phyloP scores from a whole-genome alignment of 1,139 yeast species.

The Geotrichum phurueaensis region DNA sequence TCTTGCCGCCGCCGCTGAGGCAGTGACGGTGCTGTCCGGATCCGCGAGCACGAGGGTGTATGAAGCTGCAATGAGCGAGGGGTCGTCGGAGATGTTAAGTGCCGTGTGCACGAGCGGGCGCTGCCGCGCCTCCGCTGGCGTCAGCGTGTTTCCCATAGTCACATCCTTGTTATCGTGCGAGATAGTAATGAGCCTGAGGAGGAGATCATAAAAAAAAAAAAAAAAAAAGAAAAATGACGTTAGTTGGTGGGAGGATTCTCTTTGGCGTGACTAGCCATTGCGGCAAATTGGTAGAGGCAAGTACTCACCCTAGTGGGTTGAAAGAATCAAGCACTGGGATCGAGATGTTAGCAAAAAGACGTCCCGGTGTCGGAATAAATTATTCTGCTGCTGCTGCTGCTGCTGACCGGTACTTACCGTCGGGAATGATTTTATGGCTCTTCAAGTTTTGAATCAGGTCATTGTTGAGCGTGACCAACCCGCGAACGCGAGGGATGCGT shows the following conservation, averaged over 20 bases:
- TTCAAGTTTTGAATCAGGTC: conserved; percentile 55
- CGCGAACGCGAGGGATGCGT: neutral
- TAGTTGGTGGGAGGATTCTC: neutral
- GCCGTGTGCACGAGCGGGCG: conserved; percentile 64
- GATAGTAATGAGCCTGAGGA: conserved; percentile 37
- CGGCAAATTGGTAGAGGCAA: conserved; percentile 17
- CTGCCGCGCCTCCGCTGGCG: conserved; percentile 58
- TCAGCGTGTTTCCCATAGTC: conserved; percentile 70
- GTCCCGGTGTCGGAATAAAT: neutral
- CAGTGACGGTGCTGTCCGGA: conserved; percentile 52
- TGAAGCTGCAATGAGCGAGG: conserved; percentile 39
- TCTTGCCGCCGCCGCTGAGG: conserved; percentile 48
- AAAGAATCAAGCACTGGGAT: conserved; percentile 33
- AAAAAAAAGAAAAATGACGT: conserved; percentile 1
- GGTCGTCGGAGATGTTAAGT: conserved; percentile 39
- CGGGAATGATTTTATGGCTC: conserved; percentile 59
- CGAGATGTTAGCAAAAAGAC: neutral
- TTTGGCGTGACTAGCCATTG: neutral
- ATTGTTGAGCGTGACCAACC: conserved; percentile 50
- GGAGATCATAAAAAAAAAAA: neutral
- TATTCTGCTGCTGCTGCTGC: neutral
- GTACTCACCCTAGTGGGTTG: conserved; percentile 28
- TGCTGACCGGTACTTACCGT: conserved; percentile 42
- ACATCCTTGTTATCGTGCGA: conserved; percentile 56
- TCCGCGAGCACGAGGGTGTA: conserved; percentile 79